Conservation (phyloP, 345 rosid species). For the Carallia pectinifolia region DNA sequence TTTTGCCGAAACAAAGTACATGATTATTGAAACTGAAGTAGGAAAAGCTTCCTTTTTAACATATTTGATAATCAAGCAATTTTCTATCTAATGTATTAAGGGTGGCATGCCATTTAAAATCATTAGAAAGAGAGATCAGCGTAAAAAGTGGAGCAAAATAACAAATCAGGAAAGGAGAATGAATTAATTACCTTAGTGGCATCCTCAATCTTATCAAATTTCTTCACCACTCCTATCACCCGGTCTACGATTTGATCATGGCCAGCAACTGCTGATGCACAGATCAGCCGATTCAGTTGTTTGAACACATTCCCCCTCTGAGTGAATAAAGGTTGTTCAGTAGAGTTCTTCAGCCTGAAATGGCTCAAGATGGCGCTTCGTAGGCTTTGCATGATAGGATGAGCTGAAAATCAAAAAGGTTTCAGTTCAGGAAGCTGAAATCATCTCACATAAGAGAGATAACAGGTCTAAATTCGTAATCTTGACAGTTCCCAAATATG, state of each 20-base stretch:
- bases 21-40: background rate
- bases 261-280: conserved; percentile 21
- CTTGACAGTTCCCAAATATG: no score
- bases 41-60: no score
- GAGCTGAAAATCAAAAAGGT: conserved; percentile 14
- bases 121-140: background rate
- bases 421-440: background rate
- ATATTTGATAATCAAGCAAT: background rate
- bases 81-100: no score
- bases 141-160: background rate
- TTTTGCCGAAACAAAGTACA: background rate
- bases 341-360: conserved; percentile 38
- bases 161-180: background rate
- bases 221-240: conserved; percentile 52
- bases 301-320: conserved; percentile 27
- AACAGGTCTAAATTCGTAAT: background rate
- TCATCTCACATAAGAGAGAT: background rate
- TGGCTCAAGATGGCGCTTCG: conserved; percentile 46
- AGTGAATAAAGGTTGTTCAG: conserved; percentile 2
- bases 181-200: conserved; percentile 42
- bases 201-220: conserved; percentile 52
- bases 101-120: background rate
- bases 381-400: conserved; percentile 37
- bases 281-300: conserved; percentile 25
- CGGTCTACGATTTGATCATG: conserved; percentile 41